These are phyloP conservation scores for Arctium minus DNA, from an alignment of 129 eudicot genomes.

Conservation along the genomic window DNA sequence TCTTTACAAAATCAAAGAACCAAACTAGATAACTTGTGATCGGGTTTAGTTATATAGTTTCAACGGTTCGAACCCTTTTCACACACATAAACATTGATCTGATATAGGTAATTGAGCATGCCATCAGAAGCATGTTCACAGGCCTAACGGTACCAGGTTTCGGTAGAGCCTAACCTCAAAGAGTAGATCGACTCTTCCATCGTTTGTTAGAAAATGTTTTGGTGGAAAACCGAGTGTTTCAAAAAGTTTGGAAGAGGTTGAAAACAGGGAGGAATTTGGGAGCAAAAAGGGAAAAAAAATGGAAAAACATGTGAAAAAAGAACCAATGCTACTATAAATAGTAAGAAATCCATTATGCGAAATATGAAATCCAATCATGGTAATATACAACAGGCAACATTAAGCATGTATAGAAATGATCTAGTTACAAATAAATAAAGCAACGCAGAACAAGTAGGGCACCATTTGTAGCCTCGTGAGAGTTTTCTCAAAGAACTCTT, in stretches of 20 bases:
- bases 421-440: constrained; percentile 15
- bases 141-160: no score
- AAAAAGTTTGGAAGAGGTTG: no score
- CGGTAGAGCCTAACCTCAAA: no score
- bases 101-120: no score
- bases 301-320: background rate
- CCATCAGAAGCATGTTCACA: no score
- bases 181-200: no score
- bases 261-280: background rate
- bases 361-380: background rate
- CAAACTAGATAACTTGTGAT: background rate
- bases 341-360: background rate
- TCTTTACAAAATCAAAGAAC: background rate
- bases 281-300: background rate
- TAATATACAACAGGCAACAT: background rate
- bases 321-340: background rate
- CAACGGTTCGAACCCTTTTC: no score
- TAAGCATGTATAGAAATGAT: background rate
- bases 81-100: no score
- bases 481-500: background rate
- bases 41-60: no score
- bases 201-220: no score
- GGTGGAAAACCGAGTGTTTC: background rate
- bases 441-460: constrained; percentile 2
- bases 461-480: background rate